phyloP scores from a whole-genome alignment of 2,329 filamentous ascomycete species.

The Diaporthe sp. region DNA sequence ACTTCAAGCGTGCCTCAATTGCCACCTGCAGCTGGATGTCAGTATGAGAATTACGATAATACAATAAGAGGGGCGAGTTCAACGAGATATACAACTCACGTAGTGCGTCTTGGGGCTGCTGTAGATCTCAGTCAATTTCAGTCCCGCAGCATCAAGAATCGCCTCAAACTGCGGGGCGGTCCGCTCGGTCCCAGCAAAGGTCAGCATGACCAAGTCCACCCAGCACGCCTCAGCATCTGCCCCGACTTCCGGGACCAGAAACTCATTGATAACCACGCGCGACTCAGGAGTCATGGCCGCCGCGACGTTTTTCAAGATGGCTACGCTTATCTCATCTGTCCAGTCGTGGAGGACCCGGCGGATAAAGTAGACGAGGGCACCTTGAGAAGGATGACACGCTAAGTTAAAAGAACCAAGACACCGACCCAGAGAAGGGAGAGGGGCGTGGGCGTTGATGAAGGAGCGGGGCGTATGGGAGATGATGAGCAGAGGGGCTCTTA shows the following conservation, averaged over 20 bases:
- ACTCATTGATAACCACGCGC: not conserved
- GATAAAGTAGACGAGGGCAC: not conserved
- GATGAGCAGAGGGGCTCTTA: not conserved
- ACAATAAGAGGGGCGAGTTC: not conserved
- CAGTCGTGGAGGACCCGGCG: not conserved
- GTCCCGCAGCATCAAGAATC: slow-evolving; percentile 1
- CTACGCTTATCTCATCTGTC: not conserved
- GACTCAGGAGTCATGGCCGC: not conserved
- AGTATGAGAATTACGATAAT: not conserved
- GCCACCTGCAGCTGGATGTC: not conserved
- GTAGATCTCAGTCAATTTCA: not conserved
- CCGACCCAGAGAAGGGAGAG: not conserved
- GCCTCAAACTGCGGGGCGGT: not conserved
- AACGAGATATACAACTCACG: not conserved
- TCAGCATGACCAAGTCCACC: not conserved
- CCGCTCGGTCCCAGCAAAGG: not conserved
- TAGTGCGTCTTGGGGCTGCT: slow-evolving; percentile 1
- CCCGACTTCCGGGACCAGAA: slow-evolving; percentile 1
- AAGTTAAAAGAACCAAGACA: not conserved
- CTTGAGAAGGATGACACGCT: not conserved
- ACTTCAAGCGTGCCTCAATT: not conserved
- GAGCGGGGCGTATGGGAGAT: not conserved
- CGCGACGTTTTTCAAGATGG: not conserved
- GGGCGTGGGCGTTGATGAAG: not conserved
- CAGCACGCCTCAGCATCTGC: slow-evolving; percentile 1